Conservation (phyloP, 2,329 filamentous ascomycete species). For the Microcera coccophila region DNA sequence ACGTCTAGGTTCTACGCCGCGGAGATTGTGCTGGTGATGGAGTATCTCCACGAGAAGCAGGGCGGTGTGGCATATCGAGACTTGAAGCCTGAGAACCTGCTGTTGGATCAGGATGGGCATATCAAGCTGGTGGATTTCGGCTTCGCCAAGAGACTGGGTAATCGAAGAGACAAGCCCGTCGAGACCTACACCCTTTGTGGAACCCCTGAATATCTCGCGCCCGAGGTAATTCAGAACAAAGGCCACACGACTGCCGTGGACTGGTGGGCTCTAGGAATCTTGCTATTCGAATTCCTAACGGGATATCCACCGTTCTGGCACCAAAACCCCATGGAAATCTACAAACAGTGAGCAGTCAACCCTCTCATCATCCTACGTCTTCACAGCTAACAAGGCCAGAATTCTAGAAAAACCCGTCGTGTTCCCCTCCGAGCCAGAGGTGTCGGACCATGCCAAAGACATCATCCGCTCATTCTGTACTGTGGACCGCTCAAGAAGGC, state of each 20-base stretch:
- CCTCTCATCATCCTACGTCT: not conserved
- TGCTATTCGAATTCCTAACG: conserved; percentile 81
- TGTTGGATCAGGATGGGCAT: conserved; percentile 73
- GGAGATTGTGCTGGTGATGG: conserved; percentile 77
- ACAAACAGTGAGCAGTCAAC: conserved; percentile 60
- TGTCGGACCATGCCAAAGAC: conserved; percentile 67
- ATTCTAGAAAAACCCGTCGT: conserved; percentile 75
- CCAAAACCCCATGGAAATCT: conserved; percentile 81
- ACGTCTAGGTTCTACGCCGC: conserved; percentile 79
- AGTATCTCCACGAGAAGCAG: conserved; percentile 75
- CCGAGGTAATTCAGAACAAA: conserved; percentile 80
- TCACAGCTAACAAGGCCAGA: conserved; percentile 38
- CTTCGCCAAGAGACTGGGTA: conserved; percentile 74
- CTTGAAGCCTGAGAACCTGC: conserved; percentile 77
- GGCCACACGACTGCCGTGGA: conserved; percentile 73
- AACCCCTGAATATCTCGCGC: conserved; percentile 79
- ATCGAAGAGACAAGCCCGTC: conserved; percentile 43
- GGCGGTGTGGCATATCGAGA: conserved; percentile 77
- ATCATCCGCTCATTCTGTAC: conserved; percentile 74
- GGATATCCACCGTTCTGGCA: conserved; percentile 87
- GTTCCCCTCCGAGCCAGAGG: conserved; percentile 63
- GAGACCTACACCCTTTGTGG: conserved; percentile 83
- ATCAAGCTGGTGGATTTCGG: conserved; percentile 83
- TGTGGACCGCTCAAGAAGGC: conserved; percentile 70
- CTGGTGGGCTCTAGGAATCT: conserved; percentile 83